A percentile compares a stretch with the other conserved stretches of the same genome.
Conservation (phyloP, 495 filamentous ascomycete species). For the Aspergillus leporis region DNA sequence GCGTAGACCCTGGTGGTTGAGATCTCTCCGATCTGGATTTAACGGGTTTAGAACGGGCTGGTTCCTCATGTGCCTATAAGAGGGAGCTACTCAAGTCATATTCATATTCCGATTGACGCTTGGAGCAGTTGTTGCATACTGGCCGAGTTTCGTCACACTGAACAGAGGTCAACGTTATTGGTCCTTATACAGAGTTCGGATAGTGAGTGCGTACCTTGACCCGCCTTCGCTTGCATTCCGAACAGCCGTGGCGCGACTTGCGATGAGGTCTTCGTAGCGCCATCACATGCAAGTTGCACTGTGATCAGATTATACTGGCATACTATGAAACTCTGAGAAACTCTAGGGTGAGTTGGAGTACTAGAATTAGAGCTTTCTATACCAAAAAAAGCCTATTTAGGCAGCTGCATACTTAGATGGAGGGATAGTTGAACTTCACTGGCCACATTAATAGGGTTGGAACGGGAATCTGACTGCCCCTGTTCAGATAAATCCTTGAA, state of each 20-base stretch:
- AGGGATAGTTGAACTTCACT: no score
- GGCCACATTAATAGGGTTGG: no score
- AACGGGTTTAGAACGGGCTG: conserved; percentile 16
- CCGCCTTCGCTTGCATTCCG: conserved; percentile 32
- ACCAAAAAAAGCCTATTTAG: not conserved
- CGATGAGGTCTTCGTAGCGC: conserved; percentile 29
- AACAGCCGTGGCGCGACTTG: conserved; percentile 32
- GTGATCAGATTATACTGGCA: not conserved
- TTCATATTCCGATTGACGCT: conserved; percentile 40
- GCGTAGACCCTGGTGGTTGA: conserved; percentile 20
- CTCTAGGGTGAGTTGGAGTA: not conserved
- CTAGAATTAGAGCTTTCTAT: not conserved
- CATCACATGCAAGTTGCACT: conserved; percentile 11
- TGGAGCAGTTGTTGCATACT: conserved; percentile 40
- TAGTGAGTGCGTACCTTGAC: conserved; percentile 37
- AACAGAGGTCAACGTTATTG: not conserved
- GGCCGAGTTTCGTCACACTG: conserved; percentile 44
- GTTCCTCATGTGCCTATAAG: conserved; percentile 41
- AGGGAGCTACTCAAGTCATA: conserved; percentile 40
- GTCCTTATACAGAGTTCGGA: not conserved
- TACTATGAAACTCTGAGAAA: not conserved
- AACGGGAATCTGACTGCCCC: no score
- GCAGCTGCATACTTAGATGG: not conserved
- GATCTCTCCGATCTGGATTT: conserved; percentile 26
- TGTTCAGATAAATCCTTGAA: no score